These are phyloP conservation scores for Rossbeevera mucosa DNA, from an alignment of 768 basidiomycete genomes.

Conservation along the genomic window DNA sequence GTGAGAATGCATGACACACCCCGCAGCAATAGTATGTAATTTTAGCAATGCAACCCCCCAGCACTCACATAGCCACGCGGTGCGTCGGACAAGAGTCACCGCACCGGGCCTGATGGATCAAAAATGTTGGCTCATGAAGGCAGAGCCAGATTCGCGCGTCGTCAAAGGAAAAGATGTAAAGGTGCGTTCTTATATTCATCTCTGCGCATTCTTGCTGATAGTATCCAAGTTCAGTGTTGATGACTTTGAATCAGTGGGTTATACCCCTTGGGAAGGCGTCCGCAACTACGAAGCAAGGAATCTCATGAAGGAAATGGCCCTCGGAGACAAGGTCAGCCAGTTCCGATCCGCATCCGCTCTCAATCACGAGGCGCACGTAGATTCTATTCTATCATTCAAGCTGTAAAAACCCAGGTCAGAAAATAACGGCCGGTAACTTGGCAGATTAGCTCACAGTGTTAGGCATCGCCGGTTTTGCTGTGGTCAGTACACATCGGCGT, in stretches of 20 bases:
- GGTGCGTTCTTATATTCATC: constrained; percentile 32
- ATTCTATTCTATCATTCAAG: constrained; percentile 87
- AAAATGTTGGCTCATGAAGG: constrained; percentile 72
- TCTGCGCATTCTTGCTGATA: neutral
- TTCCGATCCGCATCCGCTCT: neutral
- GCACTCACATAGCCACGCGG: no score
- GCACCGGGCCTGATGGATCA: constrained; percentile 7
- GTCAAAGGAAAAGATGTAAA: constrained; percentile 88
- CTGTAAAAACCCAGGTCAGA: constrained; percentile 72
- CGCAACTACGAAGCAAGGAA: constrained; percentile 80
- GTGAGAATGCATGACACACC: neutral
- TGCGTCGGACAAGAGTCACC: neutral
- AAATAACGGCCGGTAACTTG: neutral
- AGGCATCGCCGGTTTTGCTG: constrained; percentile 81
- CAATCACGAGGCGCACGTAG: constrained; percentile 33
- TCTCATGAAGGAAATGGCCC: constrained; percentile 75
- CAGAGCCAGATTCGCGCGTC: constrained; percentile 78
- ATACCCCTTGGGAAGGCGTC: constrained; percentile 85
- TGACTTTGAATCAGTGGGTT: constrained; percentile 69
- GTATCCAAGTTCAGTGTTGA: constrained; percentile 71
- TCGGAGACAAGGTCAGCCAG: constrained; percentile 61
- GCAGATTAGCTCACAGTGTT: constrained; percentile 8
- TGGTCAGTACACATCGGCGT: constrained; percentile 41
- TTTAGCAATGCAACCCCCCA: neutral
- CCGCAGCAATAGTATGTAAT: neutral